A percentile compares a stretch with the other conserved stretches of the same genome.
These are phyloP conservation scores for Ananas comosus DNA, from an alignment of 176 grass and related monocot genomes.

Conservation along the genomic window DNA sequence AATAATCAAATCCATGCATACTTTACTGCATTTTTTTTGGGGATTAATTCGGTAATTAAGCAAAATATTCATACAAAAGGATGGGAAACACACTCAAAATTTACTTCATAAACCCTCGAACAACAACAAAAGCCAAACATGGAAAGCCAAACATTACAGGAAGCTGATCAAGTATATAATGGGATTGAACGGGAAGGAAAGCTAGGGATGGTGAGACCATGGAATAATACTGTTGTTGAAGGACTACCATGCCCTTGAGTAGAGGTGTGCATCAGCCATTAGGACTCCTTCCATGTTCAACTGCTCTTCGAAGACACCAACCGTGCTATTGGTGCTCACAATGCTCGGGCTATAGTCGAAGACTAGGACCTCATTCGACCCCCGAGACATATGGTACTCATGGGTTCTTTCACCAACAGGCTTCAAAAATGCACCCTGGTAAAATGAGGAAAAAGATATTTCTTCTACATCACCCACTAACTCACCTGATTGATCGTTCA, in stretches of 20 bases:
- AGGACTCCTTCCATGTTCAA: constrained; percentile 1
- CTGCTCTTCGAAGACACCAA: constrained; percentile 3
- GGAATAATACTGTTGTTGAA: neutral
- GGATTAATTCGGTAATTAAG: no score
- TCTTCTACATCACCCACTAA: constrained; percentile 50
- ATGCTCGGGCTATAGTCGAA: constrained; percentile 15
- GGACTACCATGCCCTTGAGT: constrained; percentile 5
- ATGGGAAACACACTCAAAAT: no score
- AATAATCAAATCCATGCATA: no score
- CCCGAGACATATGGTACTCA: constrained; percentile 29
- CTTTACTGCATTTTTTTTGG: no score
- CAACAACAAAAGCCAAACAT: neutral
- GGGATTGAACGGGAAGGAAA: neutral
- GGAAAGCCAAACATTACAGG: neutral
- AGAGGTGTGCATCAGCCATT: neutral
- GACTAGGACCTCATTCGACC: constrained; percentile 12
- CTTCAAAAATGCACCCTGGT: constrained; percentile 1
- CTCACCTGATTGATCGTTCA: constrained; percentile 22
- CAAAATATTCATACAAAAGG: no score
- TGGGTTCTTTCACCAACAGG: constrained; percentile 23
- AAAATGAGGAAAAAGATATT: constrained; percentile 34
- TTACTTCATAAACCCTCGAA: neutral
- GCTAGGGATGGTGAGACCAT: neutral
- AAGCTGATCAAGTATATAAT: neutral
- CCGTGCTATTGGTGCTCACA: neutral